Evolutionary conservation across 805 yeast genomes (phyloP).

Genomic region (Metschnikowia santaceciliae): DNA sequence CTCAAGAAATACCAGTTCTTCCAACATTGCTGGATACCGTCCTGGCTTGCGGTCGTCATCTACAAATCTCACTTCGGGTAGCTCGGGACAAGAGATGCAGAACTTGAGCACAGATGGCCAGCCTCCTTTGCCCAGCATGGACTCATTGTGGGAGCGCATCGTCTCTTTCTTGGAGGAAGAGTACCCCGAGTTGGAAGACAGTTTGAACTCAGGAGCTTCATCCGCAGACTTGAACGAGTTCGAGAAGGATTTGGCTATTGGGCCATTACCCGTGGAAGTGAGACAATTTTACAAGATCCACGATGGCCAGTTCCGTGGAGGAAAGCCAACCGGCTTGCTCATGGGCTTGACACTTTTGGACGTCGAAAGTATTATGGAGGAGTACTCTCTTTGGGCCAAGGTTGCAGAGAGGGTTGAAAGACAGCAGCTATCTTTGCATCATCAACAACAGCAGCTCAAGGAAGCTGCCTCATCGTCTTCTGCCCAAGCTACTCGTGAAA

Average conservation of each 20-base stretch:
- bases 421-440: slow-evolving; percentile 30
- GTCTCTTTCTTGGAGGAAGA: slow-evolving; percentile 43
- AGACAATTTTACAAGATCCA: slow-evolving; percentile 44
- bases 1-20: slow-evolving; percentile 16
- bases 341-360: slow-evolving; percentile 43
- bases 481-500: slow-evolving; percentile 10
- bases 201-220: slow-evolving; percentile 41
- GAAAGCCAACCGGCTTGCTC: slow-evolving; percentile 42
- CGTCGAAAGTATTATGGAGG: slow-evolving; percentile 40
- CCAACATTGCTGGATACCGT: slow-evolving; percentile 31
- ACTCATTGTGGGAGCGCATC: slow-evolving; percentile 41
- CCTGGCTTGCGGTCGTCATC: slow-evolving; percentile 44
- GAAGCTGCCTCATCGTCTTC: slow-evolving; percentile 9
- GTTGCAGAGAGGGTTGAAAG: slow-evolving; percentile 39
- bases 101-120: slow-evolving; percentile 14
- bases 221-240: slow-evolving; percentile 45
- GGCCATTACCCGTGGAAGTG: slow-evolving; percentile 41
- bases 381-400: slow-evolving; percentile 39
- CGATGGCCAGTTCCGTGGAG: slow-evolving; percentile 45
- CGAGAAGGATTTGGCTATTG: slow-evolving; percentile 41
- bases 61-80: slow-evolving; percentile 31
- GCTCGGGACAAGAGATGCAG: slow-evolving; percentile 14
- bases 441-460: slow-evolving; percentile 22
- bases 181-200: slow-evolving; percentile 44
- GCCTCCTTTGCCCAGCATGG: slow-evolving; percentile 28